Conservation (phyloP, 2,329 filamentous ascomycete genomes). For the Hypoxylon sp. region DNA sequence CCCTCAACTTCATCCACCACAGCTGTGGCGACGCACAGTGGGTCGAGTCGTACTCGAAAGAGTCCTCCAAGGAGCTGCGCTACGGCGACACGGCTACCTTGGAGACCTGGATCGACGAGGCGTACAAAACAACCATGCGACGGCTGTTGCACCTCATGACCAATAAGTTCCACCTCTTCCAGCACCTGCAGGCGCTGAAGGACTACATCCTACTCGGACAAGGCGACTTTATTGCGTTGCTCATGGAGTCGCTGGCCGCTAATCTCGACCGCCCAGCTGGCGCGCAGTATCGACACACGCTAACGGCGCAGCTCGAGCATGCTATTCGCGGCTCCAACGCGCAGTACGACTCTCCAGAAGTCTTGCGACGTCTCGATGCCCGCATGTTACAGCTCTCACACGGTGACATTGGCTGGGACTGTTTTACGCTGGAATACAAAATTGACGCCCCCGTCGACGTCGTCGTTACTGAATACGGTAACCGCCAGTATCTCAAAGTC, state of each 20-base stretch:
- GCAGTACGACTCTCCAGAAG: conserved; percentile 93
- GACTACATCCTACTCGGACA: conserved; percentile 95
- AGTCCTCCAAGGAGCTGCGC: conserved; percentile 88
- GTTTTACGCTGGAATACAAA: conserved; percentile 98
- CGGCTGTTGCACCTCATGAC: conserved; percentile 94
- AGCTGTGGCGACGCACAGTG: conserved; percentile 93
- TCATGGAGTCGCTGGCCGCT: conserved; percentile 95
- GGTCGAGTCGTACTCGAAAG: conserved; percentile 96
- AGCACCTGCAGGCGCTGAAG: conserved; percentile 92
- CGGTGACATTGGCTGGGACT: conserved; percentile 98
- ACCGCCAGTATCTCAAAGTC: conserved; percentile 96
- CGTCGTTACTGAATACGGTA: conserved; percentile 95
- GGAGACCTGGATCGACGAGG: conserved; percentile 94
- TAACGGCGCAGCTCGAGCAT: conserved; percentile 98
- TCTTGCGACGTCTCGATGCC: conserved; percentile 92
- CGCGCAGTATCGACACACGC: conserved; percentile 93
- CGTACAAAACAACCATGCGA: conserved; percentile 98
- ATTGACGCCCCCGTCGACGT: conserved; percentile 97
- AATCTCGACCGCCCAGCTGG: conserved; percentile 97
- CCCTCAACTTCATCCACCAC: conserved; percentile 96
- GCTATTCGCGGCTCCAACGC: conserved; percentile 97
- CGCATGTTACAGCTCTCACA: conserved; percentile 97
- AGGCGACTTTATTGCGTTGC: conserved; percentile 94
- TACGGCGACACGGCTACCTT: conserved; percentile 95
- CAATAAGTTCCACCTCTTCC: conserved; percentile 93